phyloP scores from a whole-genome alignment of 2,329 filamentous ascomycete genomes.

The Monilinia laxa region DNA sequence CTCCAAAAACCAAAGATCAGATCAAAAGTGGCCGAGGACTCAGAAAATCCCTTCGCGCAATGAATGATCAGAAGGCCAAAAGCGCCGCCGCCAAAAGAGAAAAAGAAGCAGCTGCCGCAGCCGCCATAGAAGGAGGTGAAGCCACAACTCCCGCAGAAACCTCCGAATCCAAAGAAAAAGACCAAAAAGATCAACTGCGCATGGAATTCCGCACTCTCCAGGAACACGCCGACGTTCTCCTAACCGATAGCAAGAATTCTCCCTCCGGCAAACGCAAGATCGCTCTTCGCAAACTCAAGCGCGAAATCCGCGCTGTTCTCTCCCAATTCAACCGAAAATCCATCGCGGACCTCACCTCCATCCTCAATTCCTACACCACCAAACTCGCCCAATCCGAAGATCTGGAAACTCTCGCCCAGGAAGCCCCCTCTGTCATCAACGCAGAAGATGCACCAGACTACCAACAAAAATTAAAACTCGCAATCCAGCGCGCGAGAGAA shows the following conservation, averaged over 20 bases:
- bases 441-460: constrained; percentile 25
- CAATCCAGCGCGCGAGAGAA: constrained; percentile 50
- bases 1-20: constrained; percentile 54
- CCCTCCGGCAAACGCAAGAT: constrained; percentile 25
- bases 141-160: constrained; percentile 24
- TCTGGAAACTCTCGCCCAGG: not conserved
- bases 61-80: constrained; percentile 26
- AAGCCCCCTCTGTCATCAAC: constrained; percentile 27
- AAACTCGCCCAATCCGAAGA: constrained; percentile 13
- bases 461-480: constrained; percentile 25
- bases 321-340: constrained; percentile 5
- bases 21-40: constrained; percentile 31
- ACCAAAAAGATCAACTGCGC: constrained; percentile 4
- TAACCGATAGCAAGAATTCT: constrained; percentile 7
- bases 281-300: constrained; percentile 20
- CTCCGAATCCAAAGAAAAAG: constrained; percentile 5
- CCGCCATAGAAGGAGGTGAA: constrained; percentile 23
- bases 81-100: constrained; percentile 23
- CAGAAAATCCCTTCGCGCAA: constrained; percentile 21
- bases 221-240: constrained; percentile 10
- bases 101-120: constrained; percentile 31
- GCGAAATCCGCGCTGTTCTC: constrained; percentile 13
- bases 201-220: constrained; percentile 14
- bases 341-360: not conserved
- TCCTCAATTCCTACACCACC: constrained; percentile 5